Conservation (phyloP, 1,284 basidiomycete genomes). For the Phellopilus nigrolimitatus region DNA sequence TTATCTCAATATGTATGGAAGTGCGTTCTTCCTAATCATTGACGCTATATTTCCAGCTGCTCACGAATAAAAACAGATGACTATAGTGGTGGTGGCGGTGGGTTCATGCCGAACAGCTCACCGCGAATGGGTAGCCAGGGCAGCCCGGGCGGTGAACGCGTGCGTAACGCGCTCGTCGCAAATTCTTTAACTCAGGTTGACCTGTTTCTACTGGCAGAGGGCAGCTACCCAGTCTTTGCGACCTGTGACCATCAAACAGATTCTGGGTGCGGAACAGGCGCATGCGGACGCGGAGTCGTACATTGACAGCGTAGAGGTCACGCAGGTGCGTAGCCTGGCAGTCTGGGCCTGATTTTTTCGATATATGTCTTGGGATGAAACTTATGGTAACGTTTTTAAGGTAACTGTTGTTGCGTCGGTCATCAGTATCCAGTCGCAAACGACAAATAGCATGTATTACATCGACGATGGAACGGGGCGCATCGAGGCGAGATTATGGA, state of each 20-base stretch:
- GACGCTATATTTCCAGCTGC: not conserved
- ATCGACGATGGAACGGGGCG: constrained; percentile 89
- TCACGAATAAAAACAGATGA: constrained; percentile 8
- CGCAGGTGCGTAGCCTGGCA: constrained; percentile 75
- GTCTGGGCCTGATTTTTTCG: no score
- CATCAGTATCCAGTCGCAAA: constrained; percentile 60
- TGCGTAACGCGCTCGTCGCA: constrained; percentile 23
- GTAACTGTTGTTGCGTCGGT: constrained; percentile 81
- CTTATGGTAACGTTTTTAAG: constrained; percentile 31
- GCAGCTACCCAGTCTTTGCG: constrained; percentile 62
- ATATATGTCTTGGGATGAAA: not conserved
- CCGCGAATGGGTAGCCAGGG: constrained; percentile 29
- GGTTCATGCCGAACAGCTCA: constrained; percentile 18
- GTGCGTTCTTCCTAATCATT: not conserved
- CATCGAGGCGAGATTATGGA: constrained; percentile 88
- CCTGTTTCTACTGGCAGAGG: constrained; percentile 33
- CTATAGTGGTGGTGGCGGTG: constrained; percentile 16
- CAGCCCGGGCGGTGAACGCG: constrained; percentile 42
- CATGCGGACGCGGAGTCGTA: constrained; percentile 88
- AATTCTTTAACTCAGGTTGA: not conserved
- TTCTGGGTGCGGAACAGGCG: constrained; percentile 72
- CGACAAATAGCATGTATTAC: constrained; percentile 80
- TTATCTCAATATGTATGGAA: constrained; percentile 2
- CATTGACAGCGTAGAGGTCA: constrained; percentile 77
- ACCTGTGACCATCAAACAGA: constrained; percentile 83